phyloP scores from a whole-genome alignment of 2,329 filamentous ascomycete genomes.

The Fusarium sulawesiense region DNA sequence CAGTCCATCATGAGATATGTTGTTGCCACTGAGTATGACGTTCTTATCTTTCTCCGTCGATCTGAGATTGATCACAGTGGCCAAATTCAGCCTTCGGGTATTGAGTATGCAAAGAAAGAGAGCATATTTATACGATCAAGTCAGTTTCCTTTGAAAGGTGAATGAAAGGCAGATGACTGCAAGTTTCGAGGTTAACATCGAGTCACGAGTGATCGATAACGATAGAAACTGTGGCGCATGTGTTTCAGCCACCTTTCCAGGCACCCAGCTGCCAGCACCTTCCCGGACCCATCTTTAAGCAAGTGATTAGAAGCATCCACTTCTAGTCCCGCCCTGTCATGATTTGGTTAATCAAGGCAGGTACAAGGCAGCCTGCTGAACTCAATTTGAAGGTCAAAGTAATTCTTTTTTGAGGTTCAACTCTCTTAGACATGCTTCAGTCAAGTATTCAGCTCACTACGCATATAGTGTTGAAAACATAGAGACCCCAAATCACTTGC shows the following conservation, averaged over 20 bases:
- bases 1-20: constrained; percentile 68
- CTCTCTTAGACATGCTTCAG: background rate
- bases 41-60: constrained; percentile 8
- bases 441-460: background rate
- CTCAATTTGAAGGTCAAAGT: background rate
- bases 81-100: constrained; percentile 18
- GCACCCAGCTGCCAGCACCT: constrained; percentile 28
- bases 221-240: constrained; percentile 41
- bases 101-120: background rate
- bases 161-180: constrained; percentile 44
- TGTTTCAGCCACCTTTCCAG: constrained; percentile 40
- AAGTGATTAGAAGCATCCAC: constrained; percentile 14
- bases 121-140: constrained; percentile 27
- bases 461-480: background rate
- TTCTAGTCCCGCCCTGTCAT: background rate
- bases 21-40: constrained; percentile 21
- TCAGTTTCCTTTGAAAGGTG: constrained; percentile 17
- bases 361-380: background rate
- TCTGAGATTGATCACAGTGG: constrained; percentile 8
- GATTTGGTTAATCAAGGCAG: constrained; percentile 7
- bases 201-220: constrained; percentile 44
- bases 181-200: constrained; percentile 37
- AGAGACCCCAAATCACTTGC: background rate
- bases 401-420: background rate
- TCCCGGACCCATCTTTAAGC: constrained; percentile 2